Evolutionary conservation across 1,284 basidiomycete species (phyloP).

Genomic region (Tylopilus orsonianus): DNA sequence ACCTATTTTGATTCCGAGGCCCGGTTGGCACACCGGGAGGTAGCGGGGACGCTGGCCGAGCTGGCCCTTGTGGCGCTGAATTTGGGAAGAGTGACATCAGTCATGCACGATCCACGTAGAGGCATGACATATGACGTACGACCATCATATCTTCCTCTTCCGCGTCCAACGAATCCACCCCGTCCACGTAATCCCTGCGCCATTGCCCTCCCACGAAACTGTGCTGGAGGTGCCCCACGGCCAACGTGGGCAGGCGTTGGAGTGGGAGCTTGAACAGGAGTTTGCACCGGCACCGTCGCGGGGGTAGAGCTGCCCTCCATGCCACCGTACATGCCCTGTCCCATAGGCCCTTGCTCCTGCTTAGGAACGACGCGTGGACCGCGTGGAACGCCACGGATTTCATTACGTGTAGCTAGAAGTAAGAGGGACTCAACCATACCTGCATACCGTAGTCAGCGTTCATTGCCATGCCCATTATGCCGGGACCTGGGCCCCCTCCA

Average conservation of each 20-base stretch:
- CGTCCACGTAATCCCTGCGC: conserved; percentile 40
- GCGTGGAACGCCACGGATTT: conserved; percentile 35
- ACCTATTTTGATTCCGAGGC: conserved; percentile 81
- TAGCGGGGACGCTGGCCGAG: conserved; percentile 73
- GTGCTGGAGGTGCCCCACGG: conserved; percentile 46
- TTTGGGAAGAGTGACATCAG: conserved; percentile 5
- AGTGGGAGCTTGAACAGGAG: conserved; percentile 33
- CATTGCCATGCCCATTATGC: conserved; percentile 58
- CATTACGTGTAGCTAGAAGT: conserved; percentile 41
- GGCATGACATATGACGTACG: conserved; percentile 33
- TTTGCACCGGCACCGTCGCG: conserved; percentile 32
- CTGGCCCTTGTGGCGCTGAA: conserved; percentile 50
- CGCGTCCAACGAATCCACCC: conserved; percentile 48
- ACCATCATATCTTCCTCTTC: conserved; percentile 45
- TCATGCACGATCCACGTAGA: too few relatives aligned
- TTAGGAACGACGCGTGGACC: conserved; percentile 29
- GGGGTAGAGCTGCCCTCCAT: conserved; percentile 48
- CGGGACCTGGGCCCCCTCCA: conserved; percentile 41
- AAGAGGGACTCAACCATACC: conserved; percentile 45
- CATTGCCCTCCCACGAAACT: conserved; percentile 58
- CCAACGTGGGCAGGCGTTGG: conserved; percentile 39
- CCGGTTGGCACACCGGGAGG: conserved; percentile 83
- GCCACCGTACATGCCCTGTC: conserved; percentile 55
- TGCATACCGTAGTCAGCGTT: conserved; percentile 57
- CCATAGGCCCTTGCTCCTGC: conserved; percentile 43